Base-by-base conservation (phyloP, 495 filamentous ascomycete species). In the Hypoxylon crocopeplum region DNA sequence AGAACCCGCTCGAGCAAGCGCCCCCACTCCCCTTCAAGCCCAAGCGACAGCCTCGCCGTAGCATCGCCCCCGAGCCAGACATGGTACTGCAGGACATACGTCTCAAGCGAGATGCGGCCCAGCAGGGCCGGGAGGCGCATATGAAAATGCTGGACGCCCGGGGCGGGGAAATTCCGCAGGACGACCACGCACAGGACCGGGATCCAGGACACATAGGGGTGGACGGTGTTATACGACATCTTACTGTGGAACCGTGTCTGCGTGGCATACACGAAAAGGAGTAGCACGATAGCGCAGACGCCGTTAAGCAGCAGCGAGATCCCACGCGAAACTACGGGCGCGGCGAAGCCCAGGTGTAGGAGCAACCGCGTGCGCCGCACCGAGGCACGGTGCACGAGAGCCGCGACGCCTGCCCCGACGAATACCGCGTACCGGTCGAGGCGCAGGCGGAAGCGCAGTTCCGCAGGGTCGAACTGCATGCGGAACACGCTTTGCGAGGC, bases 11-110 rank as follows among this genome's bases (percentile, higher is more conserved):
- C 66, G 20, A 49, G 11, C n/a, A 50, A 19, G 17, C 59, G 38
- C 1, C 59, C 52, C 50, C 40, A 59, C 7, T 29, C 34, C 29
- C 38, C 66, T 32, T 75, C 77, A 5, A 80, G 48, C 10, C 82
- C 82, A 27, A 81, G 49, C 12, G 72, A 70, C n/a, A 87, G 72
- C 15, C 81, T 47, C 5, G 79, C 85, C 22, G 80, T 79, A 11
- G 78, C 78, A 56, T 87, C 81, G 15, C 77, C 82, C 5, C 82
- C 84, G 22, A 87, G 73, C 84, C 83, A 87, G 51, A 86, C 78
- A 59, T 88, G 85, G 64, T 79, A 79, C 44, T 86, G 83, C 20
- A 88, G 62, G 12, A 82, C 74, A 55, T 84, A 87, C 1, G 80
- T 81, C 58, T 86, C 86, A 4, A 87, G 71, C 5, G 82, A 82